A percentile compares a stretch with the other conserved stretches of the same genome.
Conservation (phyloP, 2,329 filamentous ascomycete species). For the Diplodia sapinea region DNA sequence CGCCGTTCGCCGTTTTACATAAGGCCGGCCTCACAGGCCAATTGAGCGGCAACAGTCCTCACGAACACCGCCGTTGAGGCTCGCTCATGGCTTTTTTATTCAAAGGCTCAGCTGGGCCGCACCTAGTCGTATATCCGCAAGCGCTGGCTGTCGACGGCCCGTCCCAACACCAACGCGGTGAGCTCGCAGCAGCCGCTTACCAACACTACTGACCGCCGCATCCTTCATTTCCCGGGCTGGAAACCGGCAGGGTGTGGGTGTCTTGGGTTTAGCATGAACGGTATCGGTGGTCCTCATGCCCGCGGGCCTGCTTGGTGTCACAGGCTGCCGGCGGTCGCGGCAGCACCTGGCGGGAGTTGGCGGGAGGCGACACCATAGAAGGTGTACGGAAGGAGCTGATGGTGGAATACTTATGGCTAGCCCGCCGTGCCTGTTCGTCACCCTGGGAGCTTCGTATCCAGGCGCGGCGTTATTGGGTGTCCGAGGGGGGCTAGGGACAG, state of each 20-base stretch:
- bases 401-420: slow-evolving; percentile 19
- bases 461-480: background rate
- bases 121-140: background rate
- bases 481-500: background rate
- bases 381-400: background rate
- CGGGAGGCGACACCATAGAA: background rate
- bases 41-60: background rate
- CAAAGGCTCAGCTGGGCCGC: slow-evolving; percentile 4
- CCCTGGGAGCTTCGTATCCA: background rate
- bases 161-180: background rate
- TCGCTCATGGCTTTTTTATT: slow-evolving; percentile 10
- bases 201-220: slow-evolving; percentile 18
- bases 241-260: slow-evolving; percentile 19
- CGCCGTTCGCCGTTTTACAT: slow-evolving; percentile 31
- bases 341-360: background rate
- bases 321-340: background rate
- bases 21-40: slow-evolving; percentile 25
- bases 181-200: slow-evolving; percentile 5
- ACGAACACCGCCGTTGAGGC: slow-evolving; percentile 4
- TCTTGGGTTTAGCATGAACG: slow-evolving; percentile 30
- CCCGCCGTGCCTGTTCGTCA: background rate
- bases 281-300: slow-evolving; percentile 21
- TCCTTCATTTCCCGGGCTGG: slow-evolving; percentile 28
- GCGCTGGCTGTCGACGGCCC: background rate
- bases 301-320: background rate